Base-by-base conservation (phyloP, 768 basidiomycete species). In the Leccinum arenicola region DNA sequence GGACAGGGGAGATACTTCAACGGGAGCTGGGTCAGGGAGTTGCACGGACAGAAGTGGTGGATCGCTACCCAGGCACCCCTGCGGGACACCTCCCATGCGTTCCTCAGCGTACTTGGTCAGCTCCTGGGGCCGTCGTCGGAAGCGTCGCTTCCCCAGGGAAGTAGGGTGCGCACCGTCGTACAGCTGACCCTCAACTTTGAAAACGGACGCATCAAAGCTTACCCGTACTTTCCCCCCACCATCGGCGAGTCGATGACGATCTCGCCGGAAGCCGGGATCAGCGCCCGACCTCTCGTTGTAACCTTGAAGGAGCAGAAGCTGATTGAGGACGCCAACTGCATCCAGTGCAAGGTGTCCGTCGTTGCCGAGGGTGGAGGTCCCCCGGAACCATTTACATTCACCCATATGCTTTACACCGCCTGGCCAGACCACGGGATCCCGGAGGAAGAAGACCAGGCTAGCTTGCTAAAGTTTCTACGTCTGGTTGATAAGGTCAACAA, bases 341-440 rank as follows among this genome's bases (percentile, higher is more conserved):
- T 85, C 21, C 78, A 77, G 64, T 87, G 87, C 71, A 85, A 78
- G 21, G 74, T 93, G 4, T 83, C 85, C 1, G 65, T 89, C 52
- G 64, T 75, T 40, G 76, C 79, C 47, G 65, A 82, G 57, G 61
- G 68, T 47, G 61, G 60, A 10, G 50, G 56, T 25, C 55, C 68
- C 23, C 66, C 66, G 10, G 69, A 77, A 43, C 65, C 80, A 19
- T 69, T 85, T 53, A 70, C 78, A 31, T 90, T 93, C 72, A 81
- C 81, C 51, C 92, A 93, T 68, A 63, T 93, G 72, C 71, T 92
- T 35, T 93, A 87, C 67, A 74, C 77, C 19, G 84, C 86, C 3
- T 94, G 92, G 92, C 92, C 92, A 15, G 92, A 94, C 70, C 85
- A 91, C 64, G 89, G 91, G 27, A 84, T 93, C n/a, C 92, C 92